Evolutionary conservation across 495 filamentous ascomycete genomes (phyloP).

Genomic region (Acidiella bohemica): DNA sequence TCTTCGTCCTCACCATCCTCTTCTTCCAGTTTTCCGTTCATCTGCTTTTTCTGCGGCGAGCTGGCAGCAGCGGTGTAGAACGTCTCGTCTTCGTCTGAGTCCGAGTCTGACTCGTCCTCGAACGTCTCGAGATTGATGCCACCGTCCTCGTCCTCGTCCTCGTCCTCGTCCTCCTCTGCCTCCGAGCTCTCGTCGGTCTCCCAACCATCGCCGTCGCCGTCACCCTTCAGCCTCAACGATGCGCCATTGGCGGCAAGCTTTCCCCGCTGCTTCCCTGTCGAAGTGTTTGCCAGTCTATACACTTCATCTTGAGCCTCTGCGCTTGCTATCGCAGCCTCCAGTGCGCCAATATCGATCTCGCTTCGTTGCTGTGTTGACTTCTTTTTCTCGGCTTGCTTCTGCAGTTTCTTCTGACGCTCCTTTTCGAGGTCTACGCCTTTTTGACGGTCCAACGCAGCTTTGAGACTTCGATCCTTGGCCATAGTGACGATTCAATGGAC

Average conservation of each 20-base stretch:
- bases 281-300: slow-evolving; percentile 5
- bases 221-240: slow-evolving; percentile 4
- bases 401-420: slow-evolving; percentile 49
- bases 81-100: slow-evolving; percentile 14
- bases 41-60: slow-evolving; percentile 35
- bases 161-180: slow-evolving; percentile 19
- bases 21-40: slow-evolving; percentile 25
- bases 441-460: slow-evolving; percentile 22
- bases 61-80: slow-evolving; percentile 7
- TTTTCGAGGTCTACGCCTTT: slow-evolving; percentile 53
- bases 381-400: slow-evolving; percentile 31
- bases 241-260: slow-evolving; percentile 8
- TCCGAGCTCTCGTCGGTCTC: slow-evolving; percentile 25
- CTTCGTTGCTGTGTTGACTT: slow-evolving; percentile 38
- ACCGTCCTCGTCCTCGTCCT: slow-evolving; percentile 20
- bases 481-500: too few relatives aligned
- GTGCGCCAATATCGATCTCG: slow-evolving; percentile 25
- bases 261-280: slow-evolving; percentile 2
- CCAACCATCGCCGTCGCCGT: slow-evolving; percentile 23
- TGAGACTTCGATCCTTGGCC: slow-evolving; percentile 24
- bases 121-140: slow-evolving; percentile 9
- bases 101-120: slow-evolving; percentile 18
- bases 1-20: slow-evolving; percentile 25
- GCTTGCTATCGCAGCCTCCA: slow-evolving; percentile 25
- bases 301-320: slow-evolving; percentile 26